These are phyloP conservation scores for Neoarthrinium moseri DNA, from an alignment of 2,329 filamentous ascomycete genomes.

Conservation along the genomic window DNA sequence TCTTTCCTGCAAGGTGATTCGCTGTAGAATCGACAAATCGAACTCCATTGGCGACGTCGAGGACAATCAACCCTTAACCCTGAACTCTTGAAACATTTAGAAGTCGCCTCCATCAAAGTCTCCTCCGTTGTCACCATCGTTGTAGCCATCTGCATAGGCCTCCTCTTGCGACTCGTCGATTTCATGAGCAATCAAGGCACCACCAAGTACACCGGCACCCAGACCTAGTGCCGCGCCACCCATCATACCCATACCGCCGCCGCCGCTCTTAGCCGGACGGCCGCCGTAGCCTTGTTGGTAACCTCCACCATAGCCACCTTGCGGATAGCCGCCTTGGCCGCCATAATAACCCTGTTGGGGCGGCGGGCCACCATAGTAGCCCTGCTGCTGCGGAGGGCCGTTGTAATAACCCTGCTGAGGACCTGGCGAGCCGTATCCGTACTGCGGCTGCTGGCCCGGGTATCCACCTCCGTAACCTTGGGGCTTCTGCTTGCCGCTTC, in stretches of 20 bases:
- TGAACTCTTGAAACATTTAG: too few species aligned
- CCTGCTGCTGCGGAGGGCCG: constrained; percentile 29
- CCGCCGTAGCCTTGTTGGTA: constrained; percentile 21
- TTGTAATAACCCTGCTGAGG: constrained; percentile 8
- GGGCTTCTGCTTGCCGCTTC: constrained; percentile 27
- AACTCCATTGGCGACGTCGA: too few species aligned
- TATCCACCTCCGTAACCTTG: constrained; percentile 27
- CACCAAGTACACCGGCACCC: constrained; percentile 79
- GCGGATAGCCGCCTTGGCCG: constrained; percentile 37
- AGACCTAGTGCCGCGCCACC: constrained; percentile 76
- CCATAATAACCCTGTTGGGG: constrained; percentile 35
- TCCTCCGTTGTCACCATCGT: constrained; percentile 38
- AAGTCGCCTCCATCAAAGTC: constrained; percentile 29
- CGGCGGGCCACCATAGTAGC: constrained; percentile 30
- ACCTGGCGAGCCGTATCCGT: constrained; percentile 26
- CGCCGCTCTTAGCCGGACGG: constrained; percentile 33
- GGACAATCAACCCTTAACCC: too few species aligned
- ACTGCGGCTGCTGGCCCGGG: constrained; percentile 28
- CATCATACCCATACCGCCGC: constrained; percentile 62
- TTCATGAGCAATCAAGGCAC: constrained; percentile 67
- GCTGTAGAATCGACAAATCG: too few species aligned
- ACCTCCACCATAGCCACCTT: constrained; percentile 15
- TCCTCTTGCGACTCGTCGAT: constrained; percentile 62
- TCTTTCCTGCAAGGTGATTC: too few species aligned
- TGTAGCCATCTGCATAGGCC: constrained; percentile 52